Base-by-base conservation (phyloP, 2,329 filamentous ascomycete genomes). In the Aspergillus sp. region DNA sequence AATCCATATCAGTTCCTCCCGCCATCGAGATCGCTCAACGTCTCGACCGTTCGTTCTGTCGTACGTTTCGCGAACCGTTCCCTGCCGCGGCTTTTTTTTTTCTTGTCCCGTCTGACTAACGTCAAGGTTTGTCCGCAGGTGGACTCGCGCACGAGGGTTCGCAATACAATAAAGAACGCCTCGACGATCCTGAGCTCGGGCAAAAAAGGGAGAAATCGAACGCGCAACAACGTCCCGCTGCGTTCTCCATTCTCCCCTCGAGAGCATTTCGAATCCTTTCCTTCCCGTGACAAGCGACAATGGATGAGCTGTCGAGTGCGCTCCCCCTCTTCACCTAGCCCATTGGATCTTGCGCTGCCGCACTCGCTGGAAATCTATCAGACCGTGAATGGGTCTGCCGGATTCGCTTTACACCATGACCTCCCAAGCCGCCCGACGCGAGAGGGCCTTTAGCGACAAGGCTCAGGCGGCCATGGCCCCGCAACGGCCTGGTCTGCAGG, bases 381-480 rank as follows among this genome's bases (percentile, higher is more conserved):
- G 47, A 55, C 45, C 47, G 52, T 52, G 34, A 34, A 58, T 51
- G 41, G 42, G 44, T 54, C 56, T 44, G 52, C 51, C 44, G 52
- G 40, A 53, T 43, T 40, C 47, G 48, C 31, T 45, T 43, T 48
- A 31, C 44, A 53, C 42, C 41, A 70, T 70, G 67, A 53, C 61
- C 45, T 67, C 60, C n/a, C 62, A 67, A 52, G 53, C 61, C 36
- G 41, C 58, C 38, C 59, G 63, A 50, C 61, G 63, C 56, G 67
- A 68, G 51, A 60, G 68, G 52, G 65, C 68, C 13, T 62, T 61
- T 38, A 72, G 68, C 50, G 68, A 71, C 43, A 64, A 58, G 58
- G 59, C 62, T 19, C 64, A 68, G 49, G 56, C 58, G n/a, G 52
- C 51, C 45, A 54, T 57, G 49, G 45, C 63, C 45, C 62, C 61